Base-by-base conservation (phyloP, 495 filamentous ascomycete genomes). In the Penicillium alfredii region DNA sequence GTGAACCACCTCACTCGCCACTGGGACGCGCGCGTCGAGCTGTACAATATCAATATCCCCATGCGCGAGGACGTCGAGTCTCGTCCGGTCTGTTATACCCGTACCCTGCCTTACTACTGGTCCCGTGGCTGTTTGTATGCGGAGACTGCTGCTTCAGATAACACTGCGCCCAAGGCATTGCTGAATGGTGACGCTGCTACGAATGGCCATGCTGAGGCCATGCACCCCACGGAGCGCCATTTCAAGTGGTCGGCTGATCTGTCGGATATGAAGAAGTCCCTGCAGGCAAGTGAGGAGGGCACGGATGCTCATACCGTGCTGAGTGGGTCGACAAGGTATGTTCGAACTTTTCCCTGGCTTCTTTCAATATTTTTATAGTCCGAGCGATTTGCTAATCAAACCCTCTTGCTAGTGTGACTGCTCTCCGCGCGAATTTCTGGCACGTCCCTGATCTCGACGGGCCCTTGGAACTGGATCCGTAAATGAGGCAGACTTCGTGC, bases 291-390 rank as follows among this genome's bases (percentile, higher is more conserved):
- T 38, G 72, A 68, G 43, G 84, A 83, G 15, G 92, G 89, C 4
- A 93, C 88, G 34, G 92, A 98, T 74, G 92, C 90, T 14, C 93
- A 90, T 83, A 87, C 82, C 9, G 83, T 98, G 11, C 77, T 84
- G 55, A 80, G 88, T 60, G 86, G 87, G 11, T 55, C 48, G 34
- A 69, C 65, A 6, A 70, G 66, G 66, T 70, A 51, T 40, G 48
- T 20, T 11, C 4, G 7, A n/a, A 18, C 19, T 23, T 17, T 24
- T 29, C 34, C 9, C 26, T n/a, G 4, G 18, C 4, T 20, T 11
- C n/a, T n/a, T n/a, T n/a, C n/a, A n/a, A n/a, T n/a, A n/a, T n/a
- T n/a, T n/a, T n/a, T n/a, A n/a, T n/a, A n/a, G n/a, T n/a, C n/a
- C n/a, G n/a, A n/a, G n/a, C n/a, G n/a, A n/a, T 35, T 9, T 50